Evolutionary conservation across 2,329 filamentous ascomycete species (phyloP).

Genomic region (Apiospora rasikravindrae): DNA sequence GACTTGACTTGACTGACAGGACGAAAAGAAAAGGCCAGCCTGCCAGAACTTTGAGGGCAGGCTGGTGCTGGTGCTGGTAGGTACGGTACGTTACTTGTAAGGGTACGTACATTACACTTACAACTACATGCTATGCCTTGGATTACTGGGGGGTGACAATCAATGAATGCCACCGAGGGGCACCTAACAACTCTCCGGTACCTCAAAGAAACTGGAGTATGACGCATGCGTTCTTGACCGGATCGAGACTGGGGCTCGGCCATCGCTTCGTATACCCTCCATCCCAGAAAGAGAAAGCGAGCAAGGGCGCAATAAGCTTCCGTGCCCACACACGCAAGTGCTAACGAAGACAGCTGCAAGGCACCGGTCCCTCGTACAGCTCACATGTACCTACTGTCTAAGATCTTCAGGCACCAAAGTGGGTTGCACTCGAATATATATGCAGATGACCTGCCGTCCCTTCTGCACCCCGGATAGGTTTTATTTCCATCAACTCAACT

Average conservation of each 20-base stretch:
- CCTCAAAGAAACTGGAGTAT: constrained; percentile 29
- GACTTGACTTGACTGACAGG: constrained; percentile 25
- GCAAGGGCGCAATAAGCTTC: constrained; percentile 24
- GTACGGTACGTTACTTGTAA: not conserved
- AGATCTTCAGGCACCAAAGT: constrained; percentile 16
- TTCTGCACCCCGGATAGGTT: constrained; percentile 17
- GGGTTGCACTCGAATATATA: constrained; percentile 7
- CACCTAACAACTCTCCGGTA: constrained; percentile 1
- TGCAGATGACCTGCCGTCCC: constrained; percentile 8
- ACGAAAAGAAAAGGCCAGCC: constrained; percentile 23
- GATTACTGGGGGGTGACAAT: constrained; percentile 25
- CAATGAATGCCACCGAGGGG: constrained; percentile 23
- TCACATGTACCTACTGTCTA: constrained; percentile 14
- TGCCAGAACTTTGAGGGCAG: not conserved
- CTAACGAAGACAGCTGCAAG: constrained; percentile 30
- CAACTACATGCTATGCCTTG: too few species aligned
- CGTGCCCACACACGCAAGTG: constrained; percentile 18
- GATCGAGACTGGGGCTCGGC: constrained; percentile 19
- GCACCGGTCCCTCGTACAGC: constrained; percentile 25
- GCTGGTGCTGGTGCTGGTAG: constrained; percentile 21
- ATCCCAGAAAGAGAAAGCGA: constrained; percentile 1
- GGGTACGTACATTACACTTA: not conserved
- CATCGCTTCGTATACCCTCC: constrained; percentile 23
- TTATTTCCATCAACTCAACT: not conserved
- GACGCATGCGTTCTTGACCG: constrained; percentile 32